These are phyloP conservation scores for Fusarium bactridioides DNA, from an alignment of 2,329 filamentous ascomycete species.

Conservation along the genomic window DNA sequence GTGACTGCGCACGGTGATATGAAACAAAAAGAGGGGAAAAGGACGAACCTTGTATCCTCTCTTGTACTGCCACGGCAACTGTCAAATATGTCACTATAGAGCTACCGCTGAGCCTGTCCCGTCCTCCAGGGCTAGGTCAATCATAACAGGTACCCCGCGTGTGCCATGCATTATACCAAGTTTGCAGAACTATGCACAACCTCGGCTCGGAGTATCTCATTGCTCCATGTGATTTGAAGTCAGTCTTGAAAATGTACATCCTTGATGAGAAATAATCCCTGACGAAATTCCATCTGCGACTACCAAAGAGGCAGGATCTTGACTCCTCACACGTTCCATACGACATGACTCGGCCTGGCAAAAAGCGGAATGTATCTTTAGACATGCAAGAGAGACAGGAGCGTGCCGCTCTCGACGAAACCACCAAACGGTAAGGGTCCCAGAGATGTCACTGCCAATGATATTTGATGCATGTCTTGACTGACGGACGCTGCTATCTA, in stretches of 20 bases:
- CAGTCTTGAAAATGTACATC: rapidly evolving
- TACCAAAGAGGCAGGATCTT: not conserved
- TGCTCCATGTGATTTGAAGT: not conserved
- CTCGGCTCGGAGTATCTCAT: not conserved
- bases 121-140: not conserved
- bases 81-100: rapidly evolving
- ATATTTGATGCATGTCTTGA: rapidly evolving
- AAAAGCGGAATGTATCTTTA: rapidly evolving
- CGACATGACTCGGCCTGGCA: rapidly evolving
- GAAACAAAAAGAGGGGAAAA: too few relatives aligned
- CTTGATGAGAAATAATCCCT: rapidly evolving
- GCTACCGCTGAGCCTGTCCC: not conserved
- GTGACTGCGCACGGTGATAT: too few relatives aligned
- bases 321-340: rapidly evolving
- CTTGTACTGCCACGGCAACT: not conserved
- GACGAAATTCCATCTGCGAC: not conserved
- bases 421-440: rapidly evolving
- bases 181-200: not conserved
- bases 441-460: not conserved
- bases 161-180: rapidly evolving
- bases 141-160: not conserved
- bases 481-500: not conserved
- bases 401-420: rapidly evolving
- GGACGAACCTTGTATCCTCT: not conserved
- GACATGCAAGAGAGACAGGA: rapidly evolving